Percentiles rank a stretch among this genome's conserved stretches.
phyloP scores from a whole-genome alignment of 306 rosid species.

The Myrica gale region DNA sequence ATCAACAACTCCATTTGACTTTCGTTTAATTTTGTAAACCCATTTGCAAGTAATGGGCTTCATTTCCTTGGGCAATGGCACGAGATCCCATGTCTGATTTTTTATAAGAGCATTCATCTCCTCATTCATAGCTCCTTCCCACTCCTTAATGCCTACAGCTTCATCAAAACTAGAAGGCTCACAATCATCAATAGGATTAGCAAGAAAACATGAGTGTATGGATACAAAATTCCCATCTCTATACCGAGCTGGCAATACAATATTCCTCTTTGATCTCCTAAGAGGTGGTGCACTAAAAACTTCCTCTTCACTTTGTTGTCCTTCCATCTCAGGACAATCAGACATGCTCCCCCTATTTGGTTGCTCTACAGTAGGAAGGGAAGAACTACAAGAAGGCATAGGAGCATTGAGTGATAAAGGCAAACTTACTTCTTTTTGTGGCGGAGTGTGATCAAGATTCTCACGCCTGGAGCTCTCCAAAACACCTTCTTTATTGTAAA shows the following conservation, averaged over 20 bases:
- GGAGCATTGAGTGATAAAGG: not conserved
- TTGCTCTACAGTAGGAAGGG: not conserved
- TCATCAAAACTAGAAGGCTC: not conserved
- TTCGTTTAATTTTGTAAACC: too few species aligned
- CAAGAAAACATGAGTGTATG: not conserved
- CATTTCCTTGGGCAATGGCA: too few species aligned
- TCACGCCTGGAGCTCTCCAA: not conserved
- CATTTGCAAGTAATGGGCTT: too few species aligned
- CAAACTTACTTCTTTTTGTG: not conserved
- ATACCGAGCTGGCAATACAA: not conserved
- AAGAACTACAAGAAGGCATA: not conserved
- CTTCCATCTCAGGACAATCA: not conserved
- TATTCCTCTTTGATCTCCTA: not conserved
- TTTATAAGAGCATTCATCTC: not conserved
- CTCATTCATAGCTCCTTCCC: too few species aligned
- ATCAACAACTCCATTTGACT: too few species aligned
- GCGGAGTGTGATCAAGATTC: not conserved
- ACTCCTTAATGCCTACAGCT: too few species aligned
- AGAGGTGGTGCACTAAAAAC: not conserved
- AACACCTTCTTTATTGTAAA: not conserved
- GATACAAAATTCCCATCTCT: not conserved
- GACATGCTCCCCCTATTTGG: not conserved
- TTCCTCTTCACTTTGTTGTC: not conserved
- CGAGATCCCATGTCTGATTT: too few species aligned
- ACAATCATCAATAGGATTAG: not conserved